Percentiles rank a stretch among this genome's conserved stretches.
Evolutionary conservation across 1,284 basidiomycete genomes (phyloP).

Genomic region (Rhodofomes roseus): DNA sequence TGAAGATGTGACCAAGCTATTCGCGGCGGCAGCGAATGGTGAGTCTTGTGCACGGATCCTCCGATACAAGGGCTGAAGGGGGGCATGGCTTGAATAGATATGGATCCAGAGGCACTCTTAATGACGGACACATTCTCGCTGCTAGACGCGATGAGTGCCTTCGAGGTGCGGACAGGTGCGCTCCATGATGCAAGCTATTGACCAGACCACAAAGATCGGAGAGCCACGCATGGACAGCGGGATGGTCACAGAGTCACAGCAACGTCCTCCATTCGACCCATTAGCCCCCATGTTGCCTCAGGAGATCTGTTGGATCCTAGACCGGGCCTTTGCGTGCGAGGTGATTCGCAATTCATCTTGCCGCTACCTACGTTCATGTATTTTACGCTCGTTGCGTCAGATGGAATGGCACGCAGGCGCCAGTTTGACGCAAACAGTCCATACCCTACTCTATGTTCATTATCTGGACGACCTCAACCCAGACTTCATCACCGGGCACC

Average conservation of each 20-base stretch:
- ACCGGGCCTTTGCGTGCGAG: conserved; percentile 78
- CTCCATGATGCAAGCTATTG: conserved; percentile 11
- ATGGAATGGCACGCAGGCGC: conserved; percentile 87
- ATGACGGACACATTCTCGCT: conserved; percentile 70
- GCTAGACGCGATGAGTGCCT: conserved; percentile 86
- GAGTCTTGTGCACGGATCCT: conserved; percentile 16
- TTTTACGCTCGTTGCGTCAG: conserved; percentile 38
- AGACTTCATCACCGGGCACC: conserved; percentile 42
- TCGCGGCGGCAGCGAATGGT: conserved; percentile 57
- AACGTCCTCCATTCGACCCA: conserved; percentile 59
- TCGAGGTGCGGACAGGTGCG: conserved; percentile 55
- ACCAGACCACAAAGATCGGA: conserved; percentile 59
- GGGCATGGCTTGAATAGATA: conserved; percentile 40
- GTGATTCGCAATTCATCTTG: conserved; percentile 40
- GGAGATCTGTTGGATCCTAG: conserved; percentile 87
- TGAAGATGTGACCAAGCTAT: conserved; percentile 55
- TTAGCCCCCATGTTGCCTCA: conserved; percentile 58
- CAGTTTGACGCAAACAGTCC: conserved; percentile 83
- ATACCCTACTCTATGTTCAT: conserved; percentile 79
- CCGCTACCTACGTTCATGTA: conserved; percentile 15
- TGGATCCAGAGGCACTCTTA: conserved; percentile 63
- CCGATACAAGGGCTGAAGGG: neutral
- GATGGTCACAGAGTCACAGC: conserved; percentile 46
- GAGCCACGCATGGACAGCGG: conserved; percentile 90
- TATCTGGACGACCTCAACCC: conserved; percentile 58